Conservation (phyloP, 306 rosid genomes). For the Citrullus mucosospermus region DNA sequence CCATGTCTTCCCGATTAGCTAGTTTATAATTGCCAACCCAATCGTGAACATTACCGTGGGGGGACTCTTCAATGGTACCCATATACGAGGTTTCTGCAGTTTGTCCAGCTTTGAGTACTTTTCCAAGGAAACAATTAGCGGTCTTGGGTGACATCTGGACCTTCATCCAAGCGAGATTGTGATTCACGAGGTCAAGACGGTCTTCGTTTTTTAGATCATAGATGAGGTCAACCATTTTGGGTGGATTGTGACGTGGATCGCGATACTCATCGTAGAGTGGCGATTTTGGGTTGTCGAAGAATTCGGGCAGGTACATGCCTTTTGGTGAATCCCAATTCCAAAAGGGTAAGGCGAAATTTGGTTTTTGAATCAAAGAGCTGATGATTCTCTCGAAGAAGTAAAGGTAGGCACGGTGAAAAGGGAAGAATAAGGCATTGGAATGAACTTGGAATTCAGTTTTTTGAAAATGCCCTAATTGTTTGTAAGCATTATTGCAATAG, state of each 20-base stretch:
- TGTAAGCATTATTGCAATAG: too few relatives aligned
- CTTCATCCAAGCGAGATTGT: constrained; percentile 39
- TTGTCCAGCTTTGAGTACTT: too few relatives aligned
- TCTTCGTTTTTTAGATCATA: neutral
- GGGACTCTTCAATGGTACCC: constrained; percentile 35
- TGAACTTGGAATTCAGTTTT: too few relatives aligned
- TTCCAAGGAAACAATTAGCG: constrained; percentile 16
- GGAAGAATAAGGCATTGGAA: too few relatives aligned
- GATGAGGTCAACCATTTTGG: constrained; percentile 32
- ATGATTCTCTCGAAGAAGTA: too few relatives aligned
- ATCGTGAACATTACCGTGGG: neutral
- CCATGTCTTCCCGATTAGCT: constrained; percentile 28
- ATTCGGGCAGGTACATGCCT: too few relatives aligned
- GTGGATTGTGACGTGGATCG: constrained; percentile 39
- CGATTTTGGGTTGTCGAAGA: neutral
- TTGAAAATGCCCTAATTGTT: too few relatives aligned
- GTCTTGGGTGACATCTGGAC: too few relatives aligned
- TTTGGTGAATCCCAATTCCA: too few relatives aligned
- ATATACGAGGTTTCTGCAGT: neutral
- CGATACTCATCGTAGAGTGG: constrained; percentile 43
- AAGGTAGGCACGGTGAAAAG: too few relatives aligned
- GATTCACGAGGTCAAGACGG: neutral
- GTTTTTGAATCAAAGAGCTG: too few relatives aligned
- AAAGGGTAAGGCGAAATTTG: too few relatives aligned
- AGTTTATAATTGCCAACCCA: neutral